phyloP scores from a whole-genome alignment of 2,329 filamentous ascomycete species.

The Didymella sp. region DNA sequence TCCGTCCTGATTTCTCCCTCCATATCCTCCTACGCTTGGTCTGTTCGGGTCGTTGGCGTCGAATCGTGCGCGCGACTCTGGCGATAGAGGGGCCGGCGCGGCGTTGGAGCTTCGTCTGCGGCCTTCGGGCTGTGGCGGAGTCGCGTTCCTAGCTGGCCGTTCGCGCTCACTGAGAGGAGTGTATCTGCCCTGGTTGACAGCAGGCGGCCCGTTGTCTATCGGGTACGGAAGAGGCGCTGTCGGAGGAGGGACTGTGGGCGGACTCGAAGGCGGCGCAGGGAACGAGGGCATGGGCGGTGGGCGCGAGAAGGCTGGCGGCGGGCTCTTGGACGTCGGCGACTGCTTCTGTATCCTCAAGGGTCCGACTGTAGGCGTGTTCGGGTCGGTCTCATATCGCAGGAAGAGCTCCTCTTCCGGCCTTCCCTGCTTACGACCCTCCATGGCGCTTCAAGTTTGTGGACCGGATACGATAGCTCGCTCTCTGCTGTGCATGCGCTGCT shows the following conservation, averaged over 20 bases:
- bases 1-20: conserved; percentile 41
- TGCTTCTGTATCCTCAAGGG: conserved; percentile 86
- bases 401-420: conserved; percentile 84
- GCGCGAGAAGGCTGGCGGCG: conserved; percentile 53
- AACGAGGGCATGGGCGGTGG: conserved; percentile 66
- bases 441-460: background rate
- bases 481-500: background rate
- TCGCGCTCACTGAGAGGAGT: conserved; percentile 49
- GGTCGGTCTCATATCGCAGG: conserved; percentile 58
- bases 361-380: conserved; percentile 79
- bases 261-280: conserved; percentile 62
- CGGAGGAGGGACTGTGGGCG: conserved; percentile 52
- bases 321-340: conserved; percentile 56
- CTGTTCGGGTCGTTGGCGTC: conserved; percentile 58
- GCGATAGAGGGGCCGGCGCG: conserved; percentile 39
- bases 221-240: conserved; percentile 55
- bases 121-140: conserved; percentile 40
- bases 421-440: conserved; percentile 64
- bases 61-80: conserved; percentile 52
- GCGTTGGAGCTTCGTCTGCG: conserved; percentile 42
- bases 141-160: conserved; percentile 43
- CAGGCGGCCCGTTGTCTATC: conserved; percentile 51
- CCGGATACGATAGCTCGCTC: background rate
- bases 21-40: conserved; percentile 57
- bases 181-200: conserved; percentile 38